A percentile compares a stretch with the other conserved stretches of the same genome.
Conservation (phyloP, 108 stramenopile species). For the Conticribra weissflogii region DNA sequence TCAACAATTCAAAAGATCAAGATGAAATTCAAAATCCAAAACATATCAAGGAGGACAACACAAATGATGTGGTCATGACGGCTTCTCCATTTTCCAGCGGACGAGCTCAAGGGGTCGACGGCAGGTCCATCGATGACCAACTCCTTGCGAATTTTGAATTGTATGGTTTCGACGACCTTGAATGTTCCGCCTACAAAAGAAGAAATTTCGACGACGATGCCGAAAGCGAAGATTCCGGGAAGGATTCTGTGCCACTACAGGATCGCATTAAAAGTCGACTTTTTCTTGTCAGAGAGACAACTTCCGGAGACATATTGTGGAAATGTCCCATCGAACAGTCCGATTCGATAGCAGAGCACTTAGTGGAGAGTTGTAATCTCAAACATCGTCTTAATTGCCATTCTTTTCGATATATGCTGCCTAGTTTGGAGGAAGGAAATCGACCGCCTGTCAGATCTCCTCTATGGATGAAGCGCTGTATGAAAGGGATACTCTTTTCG, state of each 20-base stretch:
- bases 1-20: too few relatives aligned
- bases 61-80: too few relatives aligned
- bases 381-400: constrained; percentile 10
- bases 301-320: constrained; percentile 21
- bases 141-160: neutral
- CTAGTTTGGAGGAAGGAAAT: constrained; percentile 4
- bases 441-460: constrained; percentile 19
- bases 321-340: constrained; percentile 13
- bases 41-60: too few relatives aligned
- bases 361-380: neutral
- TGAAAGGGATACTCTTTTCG: constrained; percentile 12
- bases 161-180: neutral
- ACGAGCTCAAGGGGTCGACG: too few relatives aligned
- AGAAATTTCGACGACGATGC: neutral
- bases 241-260: neutral
- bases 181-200: neutral
- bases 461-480: constrained; percentile 14
- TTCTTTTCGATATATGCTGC: constrained; percentile 31
- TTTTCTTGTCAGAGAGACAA: constrained; percentile 26
- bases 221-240: constrained; percentile 10
- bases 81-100: too few relatives aligned
- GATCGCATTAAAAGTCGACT: constrained; percentile 28
- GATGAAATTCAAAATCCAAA: too few relatives aligned
- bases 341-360: constrained; percentile 12
- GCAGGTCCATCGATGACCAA: neutral